These are phyloP conservation scores for Adansonia gregorii DNA, from an alignment of 441 rosid species.

Conservation along the genomic window DNA sequence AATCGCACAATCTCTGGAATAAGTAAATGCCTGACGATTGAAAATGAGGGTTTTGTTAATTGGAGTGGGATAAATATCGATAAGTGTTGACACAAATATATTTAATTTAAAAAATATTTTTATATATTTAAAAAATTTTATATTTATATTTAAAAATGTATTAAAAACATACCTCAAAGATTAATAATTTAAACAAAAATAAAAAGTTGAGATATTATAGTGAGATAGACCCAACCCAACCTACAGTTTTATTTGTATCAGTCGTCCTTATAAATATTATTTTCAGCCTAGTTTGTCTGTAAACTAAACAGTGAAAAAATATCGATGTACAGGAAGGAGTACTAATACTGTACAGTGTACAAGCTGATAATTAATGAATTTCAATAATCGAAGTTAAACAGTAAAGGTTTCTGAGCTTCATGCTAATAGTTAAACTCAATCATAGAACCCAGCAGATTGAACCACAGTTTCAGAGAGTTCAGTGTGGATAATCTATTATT, in stretches of 20 bases:
- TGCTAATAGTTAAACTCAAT: slow-evolving; percentile 34
- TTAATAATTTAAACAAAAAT: too few relatives aligned
- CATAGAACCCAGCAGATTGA: slow-evolving; percentile 13
- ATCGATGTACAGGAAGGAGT: not conserved
- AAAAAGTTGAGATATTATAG: too few relatives aligned
- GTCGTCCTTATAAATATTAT: not conserved
- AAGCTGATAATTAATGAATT: not conserved
- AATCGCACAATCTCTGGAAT: too few relatives aligned
- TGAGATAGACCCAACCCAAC: slow-evolving; percentile 26
- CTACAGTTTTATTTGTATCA: slow-evolving; percentile 11
- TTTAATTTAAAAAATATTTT: too few relatives aligned
- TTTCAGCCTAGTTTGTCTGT: slow-evolving; percentile 16
- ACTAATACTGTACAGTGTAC: not conserved
- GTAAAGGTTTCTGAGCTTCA: slow-evolving; percentile 23
- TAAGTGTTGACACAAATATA: too few relatives aligned
- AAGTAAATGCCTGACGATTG: too few relatives aligned
- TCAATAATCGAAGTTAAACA: slow-evolving; percentile 34
- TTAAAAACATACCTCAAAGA: too few relatives aligned
- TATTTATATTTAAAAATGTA: too few relatives aligned
- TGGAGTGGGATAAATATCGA: too few relatives aligned
- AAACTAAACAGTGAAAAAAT: not conserved
- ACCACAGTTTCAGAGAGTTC: not conserved
- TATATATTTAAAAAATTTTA: too few relatives aligned
- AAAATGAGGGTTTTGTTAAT: too few relatives aligned
- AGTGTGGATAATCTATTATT: too few relatives aligned